phyloP scores from a whole-genome alignment of 495 filamentous ascomycete species.

The Podospora appendiculata region DNA sequence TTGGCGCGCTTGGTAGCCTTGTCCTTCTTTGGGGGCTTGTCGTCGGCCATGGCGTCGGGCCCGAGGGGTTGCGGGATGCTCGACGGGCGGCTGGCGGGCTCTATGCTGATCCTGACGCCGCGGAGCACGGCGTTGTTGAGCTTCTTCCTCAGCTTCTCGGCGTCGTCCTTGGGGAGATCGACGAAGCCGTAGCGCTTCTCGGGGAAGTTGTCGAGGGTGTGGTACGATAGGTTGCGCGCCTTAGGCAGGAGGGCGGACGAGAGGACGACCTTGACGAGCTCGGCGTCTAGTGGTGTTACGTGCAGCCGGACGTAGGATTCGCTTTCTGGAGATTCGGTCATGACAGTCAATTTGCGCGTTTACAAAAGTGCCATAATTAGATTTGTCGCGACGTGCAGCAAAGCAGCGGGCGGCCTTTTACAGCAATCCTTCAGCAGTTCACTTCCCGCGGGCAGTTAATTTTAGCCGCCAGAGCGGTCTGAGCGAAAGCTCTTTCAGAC shows the following conservation, averaged over 20 bases:
- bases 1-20: conserved; percentile 21
- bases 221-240: conserved; percentile 76
- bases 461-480: no score
- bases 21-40: conserved; percentile 29
- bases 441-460: no score
- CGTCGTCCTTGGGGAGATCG: conserved; percentile 70
- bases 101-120: conserved; percentile 76
- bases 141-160: conserved; percentile 83
- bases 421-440: no score
- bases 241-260: conserved; percentile 55
- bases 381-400: no score
- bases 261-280: conserved; percentile 60
- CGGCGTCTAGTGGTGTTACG: conserved; percentile 72
- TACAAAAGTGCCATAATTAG: no score
- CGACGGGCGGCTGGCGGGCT: conserved; percentile 56
- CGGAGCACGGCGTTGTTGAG: conserved; percentile 83
- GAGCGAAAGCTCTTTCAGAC: no score
- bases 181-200: conserved; percentile 87
- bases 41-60: conserved; percentile 27
- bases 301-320: conserved; percentile 53
- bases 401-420: no score
- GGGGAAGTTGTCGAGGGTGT: conserved; percentile 74
- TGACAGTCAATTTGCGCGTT: conserved; percentile 2
- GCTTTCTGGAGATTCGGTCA: conserved; percentile 5
- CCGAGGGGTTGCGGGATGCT: conserved; percentile 23